Conservation (phyloP, 2,329 filamentous ascomycete genomes). For the Aspergillus vadensis region DNA sequence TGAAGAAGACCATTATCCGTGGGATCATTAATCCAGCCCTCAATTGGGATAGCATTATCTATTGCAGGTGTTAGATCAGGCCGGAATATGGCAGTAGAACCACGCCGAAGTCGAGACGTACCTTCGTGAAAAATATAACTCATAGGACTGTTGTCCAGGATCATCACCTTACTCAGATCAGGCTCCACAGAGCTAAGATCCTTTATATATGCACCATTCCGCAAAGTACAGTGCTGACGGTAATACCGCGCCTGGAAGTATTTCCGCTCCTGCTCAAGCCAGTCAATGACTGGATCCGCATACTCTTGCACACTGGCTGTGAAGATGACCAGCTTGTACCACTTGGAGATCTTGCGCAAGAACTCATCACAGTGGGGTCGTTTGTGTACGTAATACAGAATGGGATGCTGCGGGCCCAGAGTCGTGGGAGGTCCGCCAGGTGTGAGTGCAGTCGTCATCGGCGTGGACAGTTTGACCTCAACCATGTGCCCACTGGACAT, state of each 20-base stretch:
- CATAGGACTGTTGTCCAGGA: conserved; percentile 95
- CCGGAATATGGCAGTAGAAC: background rate
- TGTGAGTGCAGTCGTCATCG: conserved; percentile 41
- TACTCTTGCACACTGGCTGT: conserved; percentile 98
- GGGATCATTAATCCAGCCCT: conserved; percentile 98
- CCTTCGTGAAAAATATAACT: conserved; percentile 99
- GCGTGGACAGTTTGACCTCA: conserved; percentile 74
- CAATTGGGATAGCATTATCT: conserved; percentile 99
- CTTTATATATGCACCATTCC: conserved; percentile 97
- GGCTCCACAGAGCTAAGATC: conserved; percentile 95
- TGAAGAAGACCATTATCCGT: conserved; percentile 95
- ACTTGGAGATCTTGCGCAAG: conserved; percentile 88
- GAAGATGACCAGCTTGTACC: conserved; percentile 97
- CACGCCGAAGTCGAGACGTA: conserved; percentile 45
- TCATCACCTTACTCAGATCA: conserved; percentile 97
- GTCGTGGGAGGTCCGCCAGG: conserved; percentile 61
- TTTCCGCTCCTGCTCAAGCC: conserved; percentile 94
- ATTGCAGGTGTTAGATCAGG: conserved; percentile 7
- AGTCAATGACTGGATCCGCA: conserved; percentile 97
- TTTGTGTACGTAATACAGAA: conserved; percentile 98
- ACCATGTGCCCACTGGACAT: conserved; percentile 99
- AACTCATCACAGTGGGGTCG: conserved; percentile 97
- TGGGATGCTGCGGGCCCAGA: conserved; percentile 86
- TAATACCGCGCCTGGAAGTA: conserved; percentile 95
- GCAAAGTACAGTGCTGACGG: conserved; percentile 92